Conservation (phyloP, 805 yeast genomes). For the Ogataea polymorpha region DNA sequence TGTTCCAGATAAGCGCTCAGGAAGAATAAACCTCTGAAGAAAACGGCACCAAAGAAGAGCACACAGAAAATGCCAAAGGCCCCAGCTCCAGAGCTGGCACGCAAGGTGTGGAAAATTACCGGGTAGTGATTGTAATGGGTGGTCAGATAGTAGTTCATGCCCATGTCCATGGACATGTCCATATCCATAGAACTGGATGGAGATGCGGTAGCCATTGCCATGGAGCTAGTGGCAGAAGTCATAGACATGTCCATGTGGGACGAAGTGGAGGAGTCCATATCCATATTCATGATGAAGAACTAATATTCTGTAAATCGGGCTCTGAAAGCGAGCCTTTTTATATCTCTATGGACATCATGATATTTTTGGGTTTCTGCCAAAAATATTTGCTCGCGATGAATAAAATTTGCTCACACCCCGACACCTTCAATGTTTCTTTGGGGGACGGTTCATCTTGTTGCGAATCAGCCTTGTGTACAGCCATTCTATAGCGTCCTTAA, state of each 20-base stretch:
- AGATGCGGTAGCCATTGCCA: slow-evolving; percentile 25
- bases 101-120: slow-evolving; percentile 54
- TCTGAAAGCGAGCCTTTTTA: neutral
- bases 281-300: slow-evolving; percentile 1
- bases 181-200: slow-evolving; percentile 10
- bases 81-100: slow-evolving; percentile 52
- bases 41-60: slow-evolving; percentile 55
- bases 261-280: neutral
- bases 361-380: neutral
- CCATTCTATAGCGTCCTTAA: slow-evolving; percentile 89
- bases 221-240: neutral
- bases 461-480: slow-evolving; percentile 65
- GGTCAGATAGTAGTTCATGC: slow-evolving; percentile 57
- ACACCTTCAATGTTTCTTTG: slow-evolving; percentile 38
- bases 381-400: slow-evolving; percentile 5
- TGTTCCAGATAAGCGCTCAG: slow-evolving; percentile 63
- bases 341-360: neutral
- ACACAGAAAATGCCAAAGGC: slow-evolving; percentile 74
- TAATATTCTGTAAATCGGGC: neutral
- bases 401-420: slow-evolving; percentile 11
- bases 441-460: slow-evolving; percentile 60
- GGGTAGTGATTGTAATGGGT: slow-evolving; percentile 52
- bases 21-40: slow-evolving; percentile 58
- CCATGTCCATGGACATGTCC: slow-evolving; percentile 18
- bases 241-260: neutral